phyloP scores from a whole-genome alignment of 2,329 filamentous ascomycete genomes.

The Botrytis fragariae region DNA sequence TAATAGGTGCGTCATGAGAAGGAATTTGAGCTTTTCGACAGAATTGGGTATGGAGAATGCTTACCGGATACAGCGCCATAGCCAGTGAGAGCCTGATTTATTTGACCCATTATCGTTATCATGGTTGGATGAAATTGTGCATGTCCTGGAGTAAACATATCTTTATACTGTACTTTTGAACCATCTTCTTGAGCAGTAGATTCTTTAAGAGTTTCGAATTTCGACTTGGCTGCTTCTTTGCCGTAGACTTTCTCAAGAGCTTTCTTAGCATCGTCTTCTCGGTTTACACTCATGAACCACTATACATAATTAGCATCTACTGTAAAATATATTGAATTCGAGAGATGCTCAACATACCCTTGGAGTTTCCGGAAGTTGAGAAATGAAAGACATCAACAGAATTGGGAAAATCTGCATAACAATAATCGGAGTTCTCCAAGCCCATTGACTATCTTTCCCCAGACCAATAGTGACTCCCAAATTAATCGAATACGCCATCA shows the following conservation, averaged over 20 bases:
- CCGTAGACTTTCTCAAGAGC: slow-evolving; percentile 51
- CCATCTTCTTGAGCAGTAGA: slow-evolving; percentile 50
- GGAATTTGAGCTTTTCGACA: rapidly evolving
- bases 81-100: slow-evolving; percentile 58
- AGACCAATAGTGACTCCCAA: slow-evolving; percentile 51
- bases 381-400: slow-evolving; percentile 51
- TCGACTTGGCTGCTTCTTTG: slow-evolving; percentile 47
- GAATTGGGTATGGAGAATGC: neutral
- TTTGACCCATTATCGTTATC: slow-evolving; percentile 60
- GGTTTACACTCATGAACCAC: slow-evolving; percentile 54
- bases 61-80: slow-evolving; percentile 54
- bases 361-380: slow-evolving; percentile 54
- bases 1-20: neutral
- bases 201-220: slow-evolving; percentile 50
- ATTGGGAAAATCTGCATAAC: slow-evolving; percentile 59
- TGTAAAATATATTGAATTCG: no score
- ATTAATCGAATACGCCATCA: slow-evolving; percentile 61
- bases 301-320: slow-evolving; percentile 1
- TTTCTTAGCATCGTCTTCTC: slow-evolving; percentile 49
- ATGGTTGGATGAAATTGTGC: slow-evolving; percentile 59
- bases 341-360: slow-evolving; percentile 32
- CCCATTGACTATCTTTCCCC: slow-evolving; percentile 58
- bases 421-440: slow-evolving; percentile 60
- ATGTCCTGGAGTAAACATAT: slow-evolving; percentile 56
- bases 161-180: slow-evolving; percentile 47